These are phyloP conservation scores for Plectosphaerella sp. DNA, from an alignment of 2,329 filamentous ascomycete genomes.

Conservation along the genomic window DNA sequence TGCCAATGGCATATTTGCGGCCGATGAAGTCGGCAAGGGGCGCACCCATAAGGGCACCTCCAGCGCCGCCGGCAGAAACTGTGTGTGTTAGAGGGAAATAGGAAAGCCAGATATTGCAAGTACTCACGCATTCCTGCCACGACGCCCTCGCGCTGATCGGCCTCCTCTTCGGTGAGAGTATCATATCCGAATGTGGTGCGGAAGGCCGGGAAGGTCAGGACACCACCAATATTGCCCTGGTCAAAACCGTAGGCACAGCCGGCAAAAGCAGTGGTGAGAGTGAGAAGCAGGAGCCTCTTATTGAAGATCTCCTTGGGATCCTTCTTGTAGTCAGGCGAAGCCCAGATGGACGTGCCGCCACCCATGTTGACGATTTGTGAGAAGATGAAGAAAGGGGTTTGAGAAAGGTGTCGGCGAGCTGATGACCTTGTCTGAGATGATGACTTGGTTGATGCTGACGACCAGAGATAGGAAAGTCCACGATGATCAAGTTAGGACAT, in stretches of 20 bases:
- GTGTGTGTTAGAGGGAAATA: constrained; percentile 3
- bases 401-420: not conserved
- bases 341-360: constrained; percentile 31
- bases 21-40: constrained; percentile 30
- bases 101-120: not conserved
- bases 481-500: no score
- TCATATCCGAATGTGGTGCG: constrained; percentile 27
- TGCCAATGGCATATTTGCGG: constrained; percentile 26
- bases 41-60: constrained; percentile 28
- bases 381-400: not conserved
- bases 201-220: constrained; percentile 29
- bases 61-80: constrained; percentile 30
- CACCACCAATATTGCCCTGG: constrained; percentile 32
- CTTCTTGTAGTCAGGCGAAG: constrained; percentile 26
- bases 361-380: constrained; percentile 20
- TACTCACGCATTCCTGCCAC: constrained; percentile 23
- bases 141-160: constrained; percentile 17
- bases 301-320: constrained; percentile 33
- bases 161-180: constrained; percentile 17
- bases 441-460: not conserved
- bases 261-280: constrained; percentile 27
- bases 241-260: constrained; percentile 34
- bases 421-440: not conserved
- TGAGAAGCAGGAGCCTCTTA: constrained; percentile 23
- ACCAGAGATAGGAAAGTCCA: not conserved